Evolutionary conservation across 139 green algal species (phyloP), one percentile per base, ranked within the genome.

Genomic region (Diplosphaera chodatii): DNA sequence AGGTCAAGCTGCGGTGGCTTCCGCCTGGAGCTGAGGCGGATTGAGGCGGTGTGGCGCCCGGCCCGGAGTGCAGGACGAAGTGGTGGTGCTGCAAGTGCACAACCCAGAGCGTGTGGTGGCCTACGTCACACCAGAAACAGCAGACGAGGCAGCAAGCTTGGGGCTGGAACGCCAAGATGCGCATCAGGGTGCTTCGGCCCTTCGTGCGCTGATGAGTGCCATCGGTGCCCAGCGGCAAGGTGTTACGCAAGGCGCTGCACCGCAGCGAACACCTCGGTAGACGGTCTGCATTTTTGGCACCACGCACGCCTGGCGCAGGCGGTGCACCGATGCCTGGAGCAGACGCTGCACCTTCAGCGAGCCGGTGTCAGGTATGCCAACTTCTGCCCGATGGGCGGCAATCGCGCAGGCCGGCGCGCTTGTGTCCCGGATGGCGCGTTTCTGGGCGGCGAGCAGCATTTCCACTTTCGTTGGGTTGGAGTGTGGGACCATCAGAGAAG

Each of bases 1-100:
- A 83, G 73, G 69, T 87, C 55, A 87, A 87, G 70, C 66, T 87
- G 41, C 75, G n/a, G 73, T 55, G 82, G 82, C 27, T 64, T 85
- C 32, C 69, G 79, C 37, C 83, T 87, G 6, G 82, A 87, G 71
- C 37, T 87, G 64, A 69, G 70, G 5, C 79, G 85, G 73, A 55
- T 85, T 27, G 82, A 87, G 66, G 59, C 74, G 15, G 77, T 56
- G 10, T 59, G 16, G 48, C 48, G 16, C 3, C 16, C 10, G 48
- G 48, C 13, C 22, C 3, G 48, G 48, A 4, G 48, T 59, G 48
- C 48, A 59, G 16, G 48, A 59, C 16, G 48, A 4, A 4, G 48
- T 25, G 18, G 48, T 25, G 16, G 48, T 59, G 48, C 48, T 59
- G 48, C 48, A 59, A 25, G 48, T 18, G 22, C 16, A 25, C 8